Evolutionary conservation across 768 basidiomycete species (phyloP).

Genomic region (Russula vinacea): DNA sequence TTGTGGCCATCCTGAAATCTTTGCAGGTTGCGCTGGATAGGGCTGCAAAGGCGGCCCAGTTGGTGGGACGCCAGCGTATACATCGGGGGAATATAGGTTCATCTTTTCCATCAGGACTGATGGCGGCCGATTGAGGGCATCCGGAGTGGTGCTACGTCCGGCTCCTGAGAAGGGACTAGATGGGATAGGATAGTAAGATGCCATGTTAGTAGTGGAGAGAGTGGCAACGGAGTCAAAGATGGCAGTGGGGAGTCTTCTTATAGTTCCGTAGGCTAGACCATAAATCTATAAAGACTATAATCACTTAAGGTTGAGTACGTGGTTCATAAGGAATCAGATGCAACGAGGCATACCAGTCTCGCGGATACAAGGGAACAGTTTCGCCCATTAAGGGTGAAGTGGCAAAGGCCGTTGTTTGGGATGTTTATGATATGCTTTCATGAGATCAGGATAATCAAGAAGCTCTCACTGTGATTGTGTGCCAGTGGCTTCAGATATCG

Average conservation of each 20-base stretch:
- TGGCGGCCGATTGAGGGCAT: not conserved
- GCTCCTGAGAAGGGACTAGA: conserved; percentile 14
- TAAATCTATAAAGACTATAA: not conserved
- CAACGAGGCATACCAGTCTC: not conserved
- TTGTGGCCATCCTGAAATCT: not conserved
- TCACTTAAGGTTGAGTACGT: not conserved
- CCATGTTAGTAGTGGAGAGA: conserved; percentile 15
- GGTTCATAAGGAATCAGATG: not conserved
- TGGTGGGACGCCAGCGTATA: not conserved
- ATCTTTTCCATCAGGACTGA: not conserved
- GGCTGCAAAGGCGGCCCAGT: not conserved
- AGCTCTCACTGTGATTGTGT: not conserved
- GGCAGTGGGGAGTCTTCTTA: not conserved
- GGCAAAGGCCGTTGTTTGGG: not conserved
- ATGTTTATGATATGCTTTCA: not conserved
- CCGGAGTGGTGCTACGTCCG: not conserved
- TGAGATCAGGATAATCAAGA: conserved; percentile 13
- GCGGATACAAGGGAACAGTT: not conserved
- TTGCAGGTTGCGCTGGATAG: not conserved
- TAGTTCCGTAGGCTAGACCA: not conserved
- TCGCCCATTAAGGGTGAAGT: not conserved
- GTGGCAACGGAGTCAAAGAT: not conserved
- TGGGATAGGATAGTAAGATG: conserved; percentile 5
- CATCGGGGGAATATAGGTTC: conserved; percentile 5
- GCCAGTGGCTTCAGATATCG: not conserved